Base-by-base conservation (phyloP, 108 stramenopile species). In the Skeletonema marinoi region DNA sequence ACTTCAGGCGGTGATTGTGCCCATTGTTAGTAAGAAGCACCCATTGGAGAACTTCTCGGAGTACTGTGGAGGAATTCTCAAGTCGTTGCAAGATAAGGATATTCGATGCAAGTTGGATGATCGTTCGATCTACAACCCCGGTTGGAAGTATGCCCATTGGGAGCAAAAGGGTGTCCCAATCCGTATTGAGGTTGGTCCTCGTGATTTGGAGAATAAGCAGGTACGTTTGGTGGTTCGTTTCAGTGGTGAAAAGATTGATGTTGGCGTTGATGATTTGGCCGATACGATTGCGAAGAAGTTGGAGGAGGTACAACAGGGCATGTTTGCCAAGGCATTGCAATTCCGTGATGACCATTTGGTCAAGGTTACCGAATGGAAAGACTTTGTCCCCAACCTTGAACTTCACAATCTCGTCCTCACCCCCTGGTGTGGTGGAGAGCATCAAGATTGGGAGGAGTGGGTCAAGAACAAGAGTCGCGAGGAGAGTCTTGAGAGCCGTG, bases 91-190 rank as follows among this genome's bases (percentile, higher is more conserved):
- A 56, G 81, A 75, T 1, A 73, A 83, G 44, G 89, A 89, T 68
- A 71, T 99, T 31, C 90, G 99, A 25, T 93, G 88, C 66, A 96
- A 98, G 70, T 88, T 90, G 58, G 99, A 99, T 75, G 95, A 94
- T 85, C 89, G 99, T 25, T 64, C 62, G 60, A 93, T 98, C 82
- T 98, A 99, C 88, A 98, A 97, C 56, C 97, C 98, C 38, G 99
- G 98, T 19, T 99, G 98, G 98, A 99, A 99, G 87, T 99, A 97
- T 84, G 96, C 97, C 70, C 98, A 99, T 73, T 99, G 98, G 98
- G 99, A 99, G 85, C 98, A 98, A 81, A 99, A 99, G 86, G 99
- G 98, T 69, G 99, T 99, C 60, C 99, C 99, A 62, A 84, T 99
- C 56, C 96, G 99, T 46, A 82, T 99, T 62, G 99, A 99, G 75